Evolutionary conservation across 805 yeast genomes (phyloP).

Genomic region (Candida palmyrensis): DNA sequence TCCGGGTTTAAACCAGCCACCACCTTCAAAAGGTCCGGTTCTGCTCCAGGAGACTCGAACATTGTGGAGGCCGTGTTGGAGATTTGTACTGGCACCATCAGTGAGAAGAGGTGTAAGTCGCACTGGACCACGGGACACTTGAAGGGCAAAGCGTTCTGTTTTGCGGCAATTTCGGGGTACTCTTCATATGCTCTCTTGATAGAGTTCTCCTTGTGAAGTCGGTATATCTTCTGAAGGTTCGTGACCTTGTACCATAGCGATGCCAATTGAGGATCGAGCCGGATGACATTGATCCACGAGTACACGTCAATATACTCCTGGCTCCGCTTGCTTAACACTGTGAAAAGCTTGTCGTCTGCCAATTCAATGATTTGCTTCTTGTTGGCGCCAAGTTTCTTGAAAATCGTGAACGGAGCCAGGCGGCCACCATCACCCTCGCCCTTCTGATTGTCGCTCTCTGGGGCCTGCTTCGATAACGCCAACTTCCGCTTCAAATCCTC

Average conservation of each 20-base stretch:
- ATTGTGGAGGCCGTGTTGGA: not conserved
- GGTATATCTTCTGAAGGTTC: slow-evolving; percentile 35
- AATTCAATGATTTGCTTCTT: slow-evolving; percentile 9
- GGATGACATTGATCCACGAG: slow-evolving; percentile 36
- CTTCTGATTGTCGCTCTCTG: not conserved
- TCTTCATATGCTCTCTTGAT: no score
- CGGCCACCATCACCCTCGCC: not conserved
- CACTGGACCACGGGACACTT: slow-evolving; percentile 37
- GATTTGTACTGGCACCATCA: slow-evolving; percentile 13
- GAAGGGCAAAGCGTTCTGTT: not conserved
- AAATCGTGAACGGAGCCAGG: slow-evolving; percentile 2
- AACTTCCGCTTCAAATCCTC: slow-evolving; percentile 27
- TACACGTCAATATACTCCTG: slow-evolving; percentile 18
- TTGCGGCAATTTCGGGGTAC: no score
- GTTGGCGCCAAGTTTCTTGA: slow-evolving; percentile 2
- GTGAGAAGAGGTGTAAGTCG: slow-evolving; percentile 30
- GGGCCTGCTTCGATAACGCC: slow-evolving; percentile 10
- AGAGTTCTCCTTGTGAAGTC: slow-evolving; percentile 26
- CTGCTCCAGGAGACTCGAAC: not conserved
- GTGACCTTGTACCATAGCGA: slow-evolving; percentile 37
- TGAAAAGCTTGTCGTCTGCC: slow-evolving; percentile 12
- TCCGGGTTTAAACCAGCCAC: not conserved
- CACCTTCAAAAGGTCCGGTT: not conserved
- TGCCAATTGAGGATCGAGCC: slow-evolving; percentile 36
- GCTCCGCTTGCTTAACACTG: slow-evolving; percentile 4